phyloP scores from a whole-genome alignment of 345 rosid genomes.

The thale cress (Arabidopsis thaliana) region DNA sequence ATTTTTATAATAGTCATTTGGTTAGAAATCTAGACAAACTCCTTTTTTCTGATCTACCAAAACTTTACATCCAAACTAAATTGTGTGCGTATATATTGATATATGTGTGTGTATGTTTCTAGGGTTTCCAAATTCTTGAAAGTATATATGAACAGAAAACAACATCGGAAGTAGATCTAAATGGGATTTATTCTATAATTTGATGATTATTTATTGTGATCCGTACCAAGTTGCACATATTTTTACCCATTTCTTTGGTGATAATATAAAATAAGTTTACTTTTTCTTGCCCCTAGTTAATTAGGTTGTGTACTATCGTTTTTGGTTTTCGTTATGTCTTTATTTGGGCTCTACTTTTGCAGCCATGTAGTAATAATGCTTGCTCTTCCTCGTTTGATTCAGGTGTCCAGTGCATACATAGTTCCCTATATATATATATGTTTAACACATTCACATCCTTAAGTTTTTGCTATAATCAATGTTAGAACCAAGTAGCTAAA shows the following conservation, averaged over 20 bases:
- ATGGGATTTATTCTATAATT: slow-evolving; percentile 28
- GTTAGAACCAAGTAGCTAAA: slow-evolving; percentile 1
- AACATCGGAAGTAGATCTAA: slow-evolving; percentile 35
- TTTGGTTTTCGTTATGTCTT: slow-evolving; percentile 33
- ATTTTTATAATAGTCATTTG: not conserved
- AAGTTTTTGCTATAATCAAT: slow-evolving; percentile 4
- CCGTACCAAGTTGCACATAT: slow-evolving; percentile 41
- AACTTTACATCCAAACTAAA: slow-evolving; percentile 25
- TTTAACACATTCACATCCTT: not conserved
- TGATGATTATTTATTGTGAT: slow-evolving; percentile 26
- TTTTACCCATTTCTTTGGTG: slow-evolving; percentile 18
- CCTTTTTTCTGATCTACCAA: not conserved
- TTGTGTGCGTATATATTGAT: not conserved
- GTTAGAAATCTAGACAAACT: slow-evolving; percentile 16
- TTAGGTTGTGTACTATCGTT: slow-evolving; percentile 37
- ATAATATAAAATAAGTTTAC: slow-evolving; percentile 16
- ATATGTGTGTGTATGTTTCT: slow-evolving; percentile 12
- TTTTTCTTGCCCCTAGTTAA: slow-evolving; percentile 36
- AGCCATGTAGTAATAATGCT: slow-evolving; percentile 21
- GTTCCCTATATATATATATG: not conserved
- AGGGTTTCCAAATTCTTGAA: slow-evolving; percentile 43
- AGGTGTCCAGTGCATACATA: slow-evolving; percentile 29
- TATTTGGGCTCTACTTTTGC: slow-evolving; percentile 40
- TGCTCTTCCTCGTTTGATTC: slow-evolving; percentile 23
- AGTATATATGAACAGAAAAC: slow-evolving; percentile 20